These are phyloP conservation scores for Abortiporus biennis DNA, from an alignment of 1,284 basidiomycete genomes.

Conservation along the genomic window DNA sequence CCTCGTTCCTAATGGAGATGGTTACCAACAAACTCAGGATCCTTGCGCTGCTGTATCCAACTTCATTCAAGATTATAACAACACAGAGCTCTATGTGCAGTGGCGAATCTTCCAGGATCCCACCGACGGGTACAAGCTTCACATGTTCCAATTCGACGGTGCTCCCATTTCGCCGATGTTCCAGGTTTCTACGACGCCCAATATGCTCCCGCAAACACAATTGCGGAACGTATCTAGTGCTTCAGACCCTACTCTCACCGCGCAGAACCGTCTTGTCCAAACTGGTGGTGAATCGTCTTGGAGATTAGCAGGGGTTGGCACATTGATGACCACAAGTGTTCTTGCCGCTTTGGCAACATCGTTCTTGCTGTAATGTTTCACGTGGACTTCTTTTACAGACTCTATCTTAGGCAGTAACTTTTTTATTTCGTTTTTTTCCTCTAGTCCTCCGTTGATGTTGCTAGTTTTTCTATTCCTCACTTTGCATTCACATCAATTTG, in stretches of 20 bases:
- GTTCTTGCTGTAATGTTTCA: constrained; percentile 7
- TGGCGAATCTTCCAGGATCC: constrained; percentile 61
- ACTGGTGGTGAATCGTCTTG: constrained; percentile 13
- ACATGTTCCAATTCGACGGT: constrained; percentile 63
- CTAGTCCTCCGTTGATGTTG: constrained; percentile 6
- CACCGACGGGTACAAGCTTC: constrained; percentile 51
- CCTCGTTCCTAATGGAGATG: constrained; percentile 70
- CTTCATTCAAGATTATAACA: constrained; percentile 78
- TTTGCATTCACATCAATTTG: constrained; percentile 6
- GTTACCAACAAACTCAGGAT: constrained; percentile 88
- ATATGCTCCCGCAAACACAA: constrained; percentile 56
- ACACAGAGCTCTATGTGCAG: constrained; percentile 47
- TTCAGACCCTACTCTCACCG: constrained; percentile 7
- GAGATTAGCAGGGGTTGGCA: constrained; percentile 10
- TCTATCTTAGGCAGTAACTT: not conserved
- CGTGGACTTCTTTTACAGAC: constrained; percentile 1
- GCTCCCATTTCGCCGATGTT: constrained; percentile 54
- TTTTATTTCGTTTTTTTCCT: constrained; percentile 1
- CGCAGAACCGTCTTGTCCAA: constrained; percentile 4
- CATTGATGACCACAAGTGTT: constrained; percentile 10
- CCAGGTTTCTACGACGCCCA: constrained; percentile 50
- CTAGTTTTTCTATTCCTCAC: constrained; percentile 4
- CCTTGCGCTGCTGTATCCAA: constrained; percentile 83
- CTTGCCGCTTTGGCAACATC: constrained; percentile 9
- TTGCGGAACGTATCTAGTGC: constrained; percentile 40